Evolutionary conservation across 2,329 filamentous ascomycete species (phyloP).

Genomic region (Phialophora chinensis): DNA sequence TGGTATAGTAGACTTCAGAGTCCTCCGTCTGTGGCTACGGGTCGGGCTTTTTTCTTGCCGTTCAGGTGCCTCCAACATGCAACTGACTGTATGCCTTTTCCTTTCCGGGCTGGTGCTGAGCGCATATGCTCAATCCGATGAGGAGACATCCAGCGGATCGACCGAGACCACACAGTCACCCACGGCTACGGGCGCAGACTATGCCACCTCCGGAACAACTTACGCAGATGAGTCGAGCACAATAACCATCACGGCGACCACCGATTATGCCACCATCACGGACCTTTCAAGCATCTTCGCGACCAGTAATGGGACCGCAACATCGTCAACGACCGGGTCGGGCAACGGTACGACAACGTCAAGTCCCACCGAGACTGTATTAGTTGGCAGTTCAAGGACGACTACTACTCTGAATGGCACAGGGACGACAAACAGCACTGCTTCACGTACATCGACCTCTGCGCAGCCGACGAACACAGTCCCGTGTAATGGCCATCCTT

Average conservation of each 20-base stretch:
- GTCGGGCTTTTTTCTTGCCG: not conserved
- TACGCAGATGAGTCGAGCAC: slow-evolving; percentile 38
- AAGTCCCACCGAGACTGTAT: slow-evolving; percentile 43
- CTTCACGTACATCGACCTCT: slow-evolving; percentile 53
- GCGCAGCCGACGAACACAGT: slow-evolving; percentile 69
- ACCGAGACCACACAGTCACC: slow-evolving; percentile 29
- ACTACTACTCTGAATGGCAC: slow-evolving; percentile 56
- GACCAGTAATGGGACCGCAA: slow-evolving; percentile 32
- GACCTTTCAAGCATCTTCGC: slow-evolving; percentile 34
- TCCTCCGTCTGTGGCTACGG: not conserved
- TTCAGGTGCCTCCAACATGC: slow-evolving; percentile 1
- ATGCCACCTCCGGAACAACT: slow-evolving; percentile 42
- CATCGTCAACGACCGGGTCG: slow-evolving; percentile 30
- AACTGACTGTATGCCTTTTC: slow-evolving; percentile 1
- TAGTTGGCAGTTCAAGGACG: slow-evolving; percentile 47
- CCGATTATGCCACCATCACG: slow-evolving; percentile 38
- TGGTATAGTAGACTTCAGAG: not conserved
- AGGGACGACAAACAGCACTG: slow-evolving; percentile 53
- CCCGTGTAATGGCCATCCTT: slow-evolving; percentile 78
- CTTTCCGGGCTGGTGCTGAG: slow-evolving; percentile 21
- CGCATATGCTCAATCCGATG: slow-evolving; percentile 21
- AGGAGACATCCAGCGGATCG: slow-evolving; percentile 9
- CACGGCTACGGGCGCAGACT: slow-evolving; percentile 31
- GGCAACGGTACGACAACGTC: slow-evolving; percentile 41
- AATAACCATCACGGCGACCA: slow-evolving; percentile 41